Evolutionary conservation across 2,329 filamentous ascomycete genomes (phyloP).

Genomic region (Hortaea werneckii): DNA sequence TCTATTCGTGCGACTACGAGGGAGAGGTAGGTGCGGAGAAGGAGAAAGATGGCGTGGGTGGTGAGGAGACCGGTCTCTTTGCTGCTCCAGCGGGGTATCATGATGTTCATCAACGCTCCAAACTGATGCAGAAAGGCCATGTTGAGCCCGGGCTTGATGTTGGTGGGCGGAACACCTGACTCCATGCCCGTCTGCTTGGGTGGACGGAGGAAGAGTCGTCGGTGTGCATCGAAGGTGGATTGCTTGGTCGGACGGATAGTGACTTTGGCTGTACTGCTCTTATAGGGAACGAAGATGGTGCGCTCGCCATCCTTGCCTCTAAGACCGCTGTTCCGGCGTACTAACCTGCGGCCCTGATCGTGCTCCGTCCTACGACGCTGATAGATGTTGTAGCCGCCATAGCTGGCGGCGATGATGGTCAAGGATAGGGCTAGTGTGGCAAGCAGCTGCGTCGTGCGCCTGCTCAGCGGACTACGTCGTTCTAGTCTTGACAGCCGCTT

Average conservation of each 20-base stretch:
- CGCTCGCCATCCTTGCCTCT: slow-evolving; percentile 90
- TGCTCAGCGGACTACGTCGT: slow-evolving; percentile 46
- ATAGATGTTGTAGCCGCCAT: slow-evolving; percentile 72
- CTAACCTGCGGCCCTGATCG: slow-evolving; percentile 69
- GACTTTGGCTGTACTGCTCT: slow-evolving; percentile 78
- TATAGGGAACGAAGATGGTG: slow-evolving; percentile 91
- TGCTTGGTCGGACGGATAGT: slow-evolving; percentile 82
- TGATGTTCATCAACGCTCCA: slow-evolving; percentile 88
- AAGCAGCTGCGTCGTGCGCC: slow-evolving; percentile 61
- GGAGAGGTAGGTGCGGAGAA: slow-evolving; percentile 88
- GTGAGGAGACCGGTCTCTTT: slow-evolving; percentile 88
- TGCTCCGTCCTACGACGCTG: slow-evolving; percentile 62
- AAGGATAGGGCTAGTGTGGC: slow-evolving; percentile 66
- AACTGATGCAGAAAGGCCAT: slow-evolving; percentile 96
- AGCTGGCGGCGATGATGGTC: slow-evolving; percentile 68
- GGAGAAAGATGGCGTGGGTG: slow-evolving; percentile 79
- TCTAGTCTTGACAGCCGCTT: slow-evolving; percentile 40
- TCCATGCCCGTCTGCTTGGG: slow-evolving; percentile 57
- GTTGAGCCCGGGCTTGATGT: slow-evolving; percentile 90
- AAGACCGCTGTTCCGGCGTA: slow-evolving; percentile 79
- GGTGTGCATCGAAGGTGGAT: slow-evolving; percentile 92
- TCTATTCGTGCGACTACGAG: slow-evolving; percentile 86
- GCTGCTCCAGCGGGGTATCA: slow-evolving; percentile 90
- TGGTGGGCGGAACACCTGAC: slow-evolving; percentile 62
- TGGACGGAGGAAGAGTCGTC: slow-evolving; percentile 83